Evolutionary conservation across 352 stramenopile species (phyloP).

Genomic region (Globisporangium sylvaticum): DNA sequence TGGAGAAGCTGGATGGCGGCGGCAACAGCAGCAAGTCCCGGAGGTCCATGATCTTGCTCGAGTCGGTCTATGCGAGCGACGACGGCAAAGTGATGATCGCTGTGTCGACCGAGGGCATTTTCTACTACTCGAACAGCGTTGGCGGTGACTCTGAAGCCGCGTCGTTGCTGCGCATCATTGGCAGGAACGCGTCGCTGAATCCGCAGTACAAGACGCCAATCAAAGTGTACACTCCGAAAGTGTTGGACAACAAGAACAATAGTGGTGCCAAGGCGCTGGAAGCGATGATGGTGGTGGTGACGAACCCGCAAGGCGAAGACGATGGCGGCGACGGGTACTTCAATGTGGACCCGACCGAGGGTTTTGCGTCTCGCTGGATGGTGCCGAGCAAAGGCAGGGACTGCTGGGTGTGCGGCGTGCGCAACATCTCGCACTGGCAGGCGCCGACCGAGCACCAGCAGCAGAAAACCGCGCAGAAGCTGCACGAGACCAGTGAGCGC

Average conservation of each 20-base stretch:
- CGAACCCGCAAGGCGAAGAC: constrained; percentile 56
- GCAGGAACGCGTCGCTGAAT: constrained; percentile 63
- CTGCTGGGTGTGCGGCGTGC: constrained; percentile 78
- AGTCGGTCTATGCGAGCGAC: constrained; percentile 63
- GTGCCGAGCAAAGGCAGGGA: constrained; percentile 45
- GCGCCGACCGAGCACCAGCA: constrained; percentile 34
- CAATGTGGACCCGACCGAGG: constrained; percentile 66
- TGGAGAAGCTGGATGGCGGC: constrained; percentile 62
- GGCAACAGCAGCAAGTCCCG: constrained; percentile 52
- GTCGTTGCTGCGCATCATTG: constrained; percentile 51
- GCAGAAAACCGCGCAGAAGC: constrained; percentile 18
- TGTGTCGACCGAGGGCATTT: constrained; percentile 63
- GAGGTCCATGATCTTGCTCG: constrained; percentile 62
- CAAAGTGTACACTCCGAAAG: constrained; percentile 58
- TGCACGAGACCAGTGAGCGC: constrained; percentile 12
- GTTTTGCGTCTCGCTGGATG: constrained; percentile 68
- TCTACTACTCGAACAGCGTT: constrained; percentile 63
- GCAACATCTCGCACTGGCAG: constrained; percentile 67
- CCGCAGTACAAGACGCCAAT: constrained; percentile 63
- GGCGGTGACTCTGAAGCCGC: constrained; percentile 10
- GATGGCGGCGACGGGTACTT: constrained; percentile 53
- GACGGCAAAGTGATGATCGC: constrained; percentile 55
- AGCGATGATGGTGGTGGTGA: constrained; percentile 68
- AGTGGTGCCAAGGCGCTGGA: constrained; percentile 18
- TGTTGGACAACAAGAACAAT: constrained; percentile 10